Percentiles rank a stretch among this genome's conserved stretches.
phyloP scores from a whole-genome alignment of 257 asterid genomes.

The Rhazya stricta region DNA sequence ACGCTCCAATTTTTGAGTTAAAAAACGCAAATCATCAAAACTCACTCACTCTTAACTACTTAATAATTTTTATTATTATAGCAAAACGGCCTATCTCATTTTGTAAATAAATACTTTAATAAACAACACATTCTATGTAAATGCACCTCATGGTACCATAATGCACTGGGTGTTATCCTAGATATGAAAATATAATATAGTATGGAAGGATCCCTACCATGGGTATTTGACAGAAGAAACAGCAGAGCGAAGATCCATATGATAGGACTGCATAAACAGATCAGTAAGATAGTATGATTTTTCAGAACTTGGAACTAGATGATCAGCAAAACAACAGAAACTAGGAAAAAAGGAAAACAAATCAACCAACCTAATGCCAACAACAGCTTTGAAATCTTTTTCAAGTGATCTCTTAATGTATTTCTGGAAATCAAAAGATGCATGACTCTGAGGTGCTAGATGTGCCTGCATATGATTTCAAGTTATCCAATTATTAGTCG shows the following conservation, averaged over 20 bases:
- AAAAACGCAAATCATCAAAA: too few relatives aligned
- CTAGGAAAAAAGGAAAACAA: too few relatives aligned
- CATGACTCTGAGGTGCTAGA: slow-evolving; percentile 74
- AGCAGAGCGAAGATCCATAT: slow-evolving; percentile 75
- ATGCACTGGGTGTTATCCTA: too few relatives aligned
- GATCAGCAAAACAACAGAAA: neutral
- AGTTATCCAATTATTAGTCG: neutral
- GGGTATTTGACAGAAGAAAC: slow-evolving; percentile 77
- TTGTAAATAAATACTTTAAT: too few relatives aligned
- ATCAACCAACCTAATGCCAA: slow-evolving; percentile 65
- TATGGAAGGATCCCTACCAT: slow-evolving; percentile 40
- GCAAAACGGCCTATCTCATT: too few relatives aligned
- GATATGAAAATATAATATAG: too few relatives aligned
- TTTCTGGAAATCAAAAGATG: slow-evolving; percentile 65
- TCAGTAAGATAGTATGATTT: neutral
- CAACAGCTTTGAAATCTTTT: slow-evolving; percentile 89
- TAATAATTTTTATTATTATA: too few relatives aligned
- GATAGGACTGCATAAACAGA: slow-evolving; percentile 54
- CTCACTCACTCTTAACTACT: too few relatives aligned
- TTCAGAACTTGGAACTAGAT: neutral
- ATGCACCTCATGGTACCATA: too few relatives aligned
- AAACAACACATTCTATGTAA: too few relatives aligned
- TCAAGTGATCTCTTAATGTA: slow-evolving; percentile 83
- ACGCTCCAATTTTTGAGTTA: too few relatives aligned
- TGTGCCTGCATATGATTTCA: slow-evolving; percentile 60